Evolutionary conservation across 148 eudicot species (phyloP).

Genomic region (Oxyria digyna): DNA sequence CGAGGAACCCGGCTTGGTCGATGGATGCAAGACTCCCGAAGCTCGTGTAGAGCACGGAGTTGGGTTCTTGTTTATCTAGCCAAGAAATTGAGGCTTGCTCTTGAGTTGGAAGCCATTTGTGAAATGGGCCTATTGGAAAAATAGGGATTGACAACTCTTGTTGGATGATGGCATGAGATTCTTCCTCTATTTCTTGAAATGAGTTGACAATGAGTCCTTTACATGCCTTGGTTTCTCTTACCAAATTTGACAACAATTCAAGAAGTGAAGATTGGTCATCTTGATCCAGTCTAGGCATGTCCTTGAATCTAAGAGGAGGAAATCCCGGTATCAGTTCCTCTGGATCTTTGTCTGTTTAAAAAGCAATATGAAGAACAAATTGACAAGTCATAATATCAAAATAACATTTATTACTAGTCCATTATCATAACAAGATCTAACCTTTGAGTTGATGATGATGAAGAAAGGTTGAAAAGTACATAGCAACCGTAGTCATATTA

Average conservation of each 20-base stretch:
- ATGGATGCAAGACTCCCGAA: constrained; percentile 30
- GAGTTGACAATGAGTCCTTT: constrained; percentile 24
- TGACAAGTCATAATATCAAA: too few species aligned
- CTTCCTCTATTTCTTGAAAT: constrained; percentile 19
- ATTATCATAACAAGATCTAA: too few species aligned
- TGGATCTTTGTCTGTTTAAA: constrained; percentile 9
- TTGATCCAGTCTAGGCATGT: constrained; percentile 8
- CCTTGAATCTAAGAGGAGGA: constrained; percentile 21
- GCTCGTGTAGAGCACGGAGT: constrained; percentile 33
- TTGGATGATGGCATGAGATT: not conserved
- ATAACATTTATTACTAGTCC: too few species aligned
- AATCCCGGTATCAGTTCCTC: constrained; percentile 17
- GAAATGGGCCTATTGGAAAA: constrained; percentile 31
- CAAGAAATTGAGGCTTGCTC: constrained; percentile 28
- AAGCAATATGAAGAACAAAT: too few species aligned
- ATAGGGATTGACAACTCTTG: constrained; percentile 10
- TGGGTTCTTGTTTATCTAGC: constrained; percentile 29
- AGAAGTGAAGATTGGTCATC: constrained; percentile 7
- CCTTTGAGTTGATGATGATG: too few species aligned
- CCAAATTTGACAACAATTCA: not conserved
- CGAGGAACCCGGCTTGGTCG: constrained; percentile 18
- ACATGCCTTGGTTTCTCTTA: constrained; percentile 14
- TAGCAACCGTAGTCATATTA: constrained; percentile 13
- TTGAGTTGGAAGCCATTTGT: constrained; percentile 10
- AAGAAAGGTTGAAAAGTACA: constrained; percentile 15